A percentile compares a stretch with the other conserved stretches of the same genome.
phyloP scores from a whole-genome alignment of 192 early-diverging fungal species.

The Mortierella antarctica region DNA sequence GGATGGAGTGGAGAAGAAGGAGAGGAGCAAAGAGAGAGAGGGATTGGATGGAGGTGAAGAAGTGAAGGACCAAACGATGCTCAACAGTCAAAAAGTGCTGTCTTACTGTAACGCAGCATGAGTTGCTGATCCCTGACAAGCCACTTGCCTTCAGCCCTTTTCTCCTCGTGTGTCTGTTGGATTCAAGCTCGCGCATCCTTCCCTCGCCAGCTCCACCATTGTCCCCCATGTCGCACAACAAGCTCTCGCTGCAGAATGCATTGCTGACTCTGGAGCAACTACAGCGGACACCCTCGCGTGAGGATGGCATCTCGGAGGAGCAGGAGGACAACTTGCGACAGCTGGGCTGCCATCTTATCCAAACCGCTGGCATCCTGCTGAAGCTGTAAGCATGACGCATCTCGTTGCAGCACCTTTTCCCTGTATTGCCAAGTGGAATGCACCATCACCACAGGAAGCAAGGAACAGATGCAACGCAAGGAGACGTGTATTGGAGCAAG shows the following conservation, averaged over 20 bases:
- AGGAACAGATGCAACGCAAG: background rate
- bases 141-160: too few species aligned
- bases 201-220: too few species aligned
- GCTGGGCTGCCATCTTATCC: conserved; percentile 86
- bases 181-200: too few species aligned
- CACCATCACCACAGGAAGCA: background rate
- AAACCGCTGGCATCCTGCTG: conserved; percentile 83
- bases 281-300: conserved; percentile 69
- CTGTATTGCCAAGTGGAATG: background rate
- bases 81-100: too few species aligned
- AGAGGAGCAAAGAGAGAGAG: background rate
- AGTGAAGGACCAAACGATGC: background rate
- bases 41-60: background rate
- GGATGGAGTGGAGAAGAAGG: background rate
- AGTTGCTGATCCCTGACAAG: too few species aligned
- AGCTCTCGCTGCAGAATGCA: conserved; percentile 83
- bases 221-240: conserved; percentile 33
- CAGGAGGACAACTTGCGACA: conserved; percentile 80
- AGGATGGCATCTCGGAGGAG: conserved; percentile 67
- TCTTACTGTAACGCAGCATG: too few species aligned
- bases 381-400: conserved; percentile 64
- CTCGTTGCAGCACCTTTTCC: too few species aligned
- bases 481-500: background rate
- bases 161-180: too few species aligned
- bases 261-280: conserved; percentile 80